Evolutionary conservation across 2,329 filamentous ascomycete genomes (phyloP), one percentile per base, ranked within the genome.

Genomic region (Sclerotinia trifoliorum): DNA sequence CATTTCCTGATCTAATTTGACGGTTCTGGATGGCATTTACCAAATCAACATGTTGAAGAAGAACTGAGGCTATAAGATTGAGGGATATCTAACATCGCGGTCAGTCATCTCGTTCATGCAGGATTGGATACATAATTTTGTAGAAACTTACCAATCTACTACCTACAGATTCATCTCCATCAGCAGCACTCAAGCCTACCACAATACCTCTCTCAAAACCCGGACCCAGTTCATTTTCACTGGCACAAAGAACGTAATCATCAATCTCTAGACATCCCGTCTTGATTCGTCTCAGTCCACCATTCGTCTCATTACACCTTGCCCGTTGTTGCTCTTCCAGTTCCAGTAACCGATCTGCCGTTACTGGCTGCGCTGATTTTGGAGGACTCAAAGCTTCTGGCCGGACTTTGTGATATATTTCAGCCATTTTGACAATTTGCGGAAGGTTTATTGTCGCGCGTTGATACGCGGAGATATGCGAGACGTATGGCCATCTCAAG

Each of bases 121-220:
- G 8, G 46, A 55, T 19, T 42, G 5, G 21, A 39, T 46, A 46
- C 17, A 26, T 15, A 64, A 55, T 35, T 5, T 32, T 19, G 42
- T 42, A 46, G 32, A 26, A 61, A 74, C 75, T 73, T 61, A 78
- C 76, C 68, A 77, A 67, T 61, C 71, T 70, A 42, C 74, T 74
- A 52, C 73, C 73, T 26, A 26, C 65, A 3, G 17, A 72, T 72
- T 74, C 54, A 75, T 67, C 15, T 73, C 76, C 48, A 75, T 60
- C 32, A 75, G 71, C 57, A 71, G 69, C 74, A 72, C 73, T 75
- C 26, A 77, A 63, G 3, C 76, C 76, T 21, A 77, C 57, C 17
- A 78, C 71, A 54, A 73, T 26, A 1, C 74, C 74, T n/a, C 73
- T 71, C 48, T 72, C 70, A 26, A 74, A 62, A 8, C 72, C 60